These are phyloP conservation scores for Eutrema japonicum DNA, from an alignment of 345 rosid species.

Conservation along the genomic window DNA sequence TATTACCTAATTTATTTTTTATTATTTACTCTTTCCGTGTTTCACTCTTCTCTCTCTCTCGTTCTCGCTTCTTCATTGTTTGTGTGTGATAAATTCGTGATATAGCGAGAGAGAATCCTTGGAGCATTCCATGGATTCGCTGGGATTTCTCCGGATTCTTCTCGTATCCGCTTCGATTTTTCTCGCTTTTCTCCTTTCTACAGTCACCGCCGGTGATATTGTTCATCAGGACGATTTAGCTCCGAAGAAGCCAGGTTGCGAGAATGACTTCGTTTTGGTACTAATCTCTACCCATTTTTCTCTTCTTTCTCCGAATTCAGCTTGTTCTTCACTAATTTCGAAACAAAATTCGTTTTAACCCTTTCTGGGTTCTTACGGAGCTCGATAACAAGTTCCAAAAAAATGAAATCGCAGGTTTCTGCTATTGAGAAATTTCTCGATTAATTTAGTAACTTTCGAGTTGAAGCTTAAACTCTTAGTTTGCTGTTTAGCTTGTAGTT, in stretches of 20 bases:
- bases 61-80: conserved; percentile 10
- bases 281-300: conserved; percentile 34
- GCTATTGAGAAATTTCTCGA: not conserved
- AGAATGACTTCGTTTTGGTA: conserved; percentile 97
- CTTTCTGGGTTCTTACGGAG: not conserved
- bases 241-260: conserved; percentile 99
- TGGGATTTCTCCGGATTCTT: conserved; percentile 45
- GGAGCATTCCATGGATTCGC: conserved; percentile 65
- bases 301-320: conserved; percentile 35
- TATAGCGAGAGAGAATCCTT: conserved; percentile 42
- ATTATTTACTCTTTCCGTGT: conserved; percentile 4
- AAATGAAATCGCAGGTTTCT: conserved; percentile 16
- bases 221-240: conserved; percentile 86
- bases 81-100: conserved; percentile 38
- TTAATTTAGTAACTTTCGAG: conserved; percentile 4
- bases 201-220: conserved; percentile 80
- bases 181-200: conserved; percentile 50
- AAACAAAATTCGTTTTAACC: not conserved
- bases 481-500: conserved; percentile 26
- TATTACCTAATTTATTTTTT: conserved; percentile 16
- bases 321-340: conserved; percentile 40
- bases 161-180: conserved; percentile 48
- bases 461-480: not conserved
- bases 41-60: conserved; percentile 39
- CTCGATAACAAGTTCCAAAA: not conserved